Evolutionary conservation across 495 filamentous ascomycete genomes (phyloP).

Genomic region (Penicillium psychrofluorescens): DNA sequence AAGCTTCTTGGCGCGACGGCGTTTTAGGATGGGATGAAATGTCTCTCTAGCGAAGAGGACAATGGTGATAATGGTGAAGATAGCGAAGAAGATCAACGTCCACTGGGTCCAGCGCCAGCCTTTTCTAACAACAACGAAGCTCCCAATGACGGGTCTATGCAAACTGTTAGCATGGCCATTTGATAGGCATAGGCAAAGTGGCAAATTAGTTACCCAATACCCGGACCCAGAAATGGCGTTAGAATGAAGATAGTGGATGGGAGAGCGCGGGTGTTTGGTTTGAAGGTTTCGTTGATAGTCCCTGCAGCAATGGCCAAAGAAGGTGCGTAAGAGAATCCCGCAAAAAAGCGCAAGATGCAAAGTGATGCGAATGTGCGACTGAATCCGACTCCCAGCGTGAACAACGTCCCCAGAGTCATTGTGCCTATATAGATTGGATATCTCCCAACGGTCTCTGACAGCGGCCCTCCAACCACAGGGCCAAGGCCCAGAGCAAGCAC

Average conservation of each 20-base stretch:
- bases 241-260: slow-evolving; percentile 28
- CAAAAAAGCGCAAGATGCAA: slow-evolving; percentile 3
- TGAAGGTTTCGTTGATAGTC: slow-evolving; percentile 39
- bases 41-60: slow-evolving; percentile 42
- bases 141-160: slow-evolving; percentile 51
- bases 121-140: slow-evolving; percentile 50
- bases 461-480: slow-evolving; percentile 50
- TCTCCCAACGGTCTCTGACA: slow-evolving; percentile 55
- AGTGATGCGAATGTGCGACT: slow-evolving; percentile 8
- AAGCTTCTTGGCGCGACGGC: slow-evolving; percentile 37
- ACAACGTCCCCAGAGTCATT: slow-evolving; percentile 46
- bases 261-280: slow-evolving; percentile 22
- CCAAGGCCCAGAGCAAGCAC: slow-evolving; percentile 52
- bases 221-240: slow-evolving; percentile 29
- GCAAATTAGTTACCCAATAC: slow-evolving; percentile 25
- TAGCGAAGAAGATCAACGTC: slow-evolving; percentile 40
- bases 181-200: no score
- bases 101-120: slow-evolving; percentile 60
- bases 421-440: slow-evolving; percentile 47
- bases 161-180: no score
- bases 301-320: slow-evolving; percentile 36
- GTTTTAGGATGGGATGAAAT: slow-evolving; percentile 54
- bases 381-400: slow-evolving; percentile 56
- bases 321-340: slow-evolving; percentile 42
- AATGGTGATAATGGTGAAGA: slow-evolving; percentile 25